These are phyloP conservation scores for Podaxis rugospora DNA, from an alignment of 768 basidiomycete species.

Conservation along the genomic window DNA sequence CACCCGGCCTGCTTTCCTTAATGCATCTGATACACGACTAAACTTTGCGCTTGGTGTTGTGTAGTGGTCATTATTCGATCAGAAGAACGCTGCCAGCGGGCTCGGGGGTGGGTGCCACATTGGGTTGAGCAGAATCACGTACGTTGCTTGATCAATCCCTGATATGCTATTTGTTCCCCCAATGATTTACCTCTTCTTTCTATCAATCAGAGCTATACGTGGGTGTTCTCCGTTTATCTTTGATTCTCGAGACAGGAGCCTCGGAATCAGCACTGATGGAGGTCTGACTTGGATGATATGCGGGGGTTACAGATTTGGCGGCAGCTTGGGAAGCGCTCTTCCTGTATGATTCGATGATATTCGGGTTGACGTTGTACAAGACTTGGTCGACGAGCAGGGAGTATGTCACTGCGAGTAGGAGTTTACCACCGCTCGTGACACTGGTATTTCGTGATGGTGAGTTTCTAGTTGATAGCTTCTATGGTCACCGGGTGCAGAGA, in stretches of 20 bases:
- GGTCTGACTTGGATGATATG: neutral
- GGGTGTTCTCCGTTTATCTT: neutral
- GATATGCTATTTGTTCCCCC: neutral
- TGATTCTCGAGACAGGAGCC: neutral
- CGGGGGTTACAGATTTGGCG: constrained; percentile 23
- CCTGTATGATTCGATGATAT: constrained; percentile 42
- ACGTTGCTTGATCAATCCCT: constrained; percentile 6
- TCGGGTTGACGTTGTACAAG: constrained; percentile 42
- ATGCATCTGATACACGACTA: neutral
- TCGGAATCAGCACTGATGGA: neutral
- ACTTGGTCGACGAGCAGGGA: constrained; percentile 33
- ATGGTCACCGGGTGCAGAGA: neutral
- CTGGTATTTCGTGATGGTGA: constrained; percentile 47
- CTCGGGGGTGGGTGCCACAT: constrained; percentile 30
- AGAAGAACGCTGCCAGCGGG: constrained; percentile 23
- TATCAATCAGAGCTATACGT: constrained; percentile 8
- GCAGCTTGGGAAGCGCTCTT: constrained; percentile 49
- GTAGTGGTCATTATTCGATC: constrained; percentile 42
- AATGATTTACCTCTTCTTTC: neutral
- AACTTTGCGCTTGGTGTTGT: neutral
- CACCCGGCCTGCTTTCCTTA: too few relatives aligned
- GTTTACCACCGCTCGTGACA: constrained; percentile 31
- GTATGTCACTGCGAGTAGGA: constrained; percentile 17
- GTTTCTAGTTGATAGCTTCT: constrained; percentile 13
- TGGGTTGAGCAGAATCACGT: constrained; percentile 27